Conservation (phyloP, 306 rosid genomes). For the Prunus fruticosa region DNA sequence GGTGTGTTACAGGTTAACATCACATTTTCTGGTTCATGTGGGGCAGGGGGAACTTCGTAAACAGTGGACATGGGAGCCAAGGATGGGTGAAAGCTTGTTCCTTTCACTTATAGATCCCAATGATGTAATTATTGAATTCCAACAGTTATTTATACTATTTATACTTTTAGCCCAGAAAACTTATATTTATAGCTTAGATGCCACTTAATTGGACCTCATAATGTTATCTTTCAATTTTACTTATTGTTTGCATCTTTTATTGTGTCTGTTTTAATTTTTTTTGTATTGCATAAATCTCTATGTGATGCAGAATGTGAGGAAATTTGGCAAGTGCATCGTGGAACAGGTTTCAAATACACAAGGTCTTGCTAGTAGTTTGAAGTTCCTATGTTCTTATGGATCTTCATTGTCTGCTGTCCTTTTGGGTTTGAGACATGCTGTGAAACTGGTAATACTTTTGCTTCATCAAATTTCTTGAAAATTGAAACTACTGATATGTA, state of each 20-base stretch:
- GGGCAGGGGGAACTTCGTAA: constrained; percentile 65
- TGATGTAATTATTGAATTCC: constrained; percentile 46
- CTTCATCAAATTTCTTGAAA: not conserved
- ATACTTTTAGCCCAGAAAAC: not conserved
- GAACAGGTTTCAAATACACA: constrained; percentile 78
- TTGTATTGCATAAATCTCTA: constrained; percentile 3
- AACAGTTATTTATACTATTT: not conserved
- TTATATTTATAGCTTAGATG: not conserved
- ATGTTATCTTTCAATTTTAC: not conserved
- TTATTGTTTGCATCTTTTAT: not conserved
- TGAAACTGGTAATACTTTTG: constrained; percentile 63
- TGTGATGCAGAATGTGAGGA: constrained; percentile 64
- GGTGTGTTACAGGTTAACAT: constrained; percentile 72
- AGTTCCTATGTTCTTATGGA: constrained; percentile 71
- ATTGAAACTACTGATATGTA: constrained; percentile 20
- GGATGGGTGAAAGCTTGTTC: constrained; percentile 86
- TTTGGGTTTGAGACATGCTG: constrained; percentile 84
- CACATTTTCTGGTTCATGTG: constrained; percentile 70
- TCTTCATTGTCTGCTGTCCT: constrained; percentile 53
- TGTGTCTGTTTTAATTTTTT: not conserved
- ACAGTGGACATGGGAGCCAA: constrained; percentile 95
- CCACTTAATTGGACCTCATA: not conserved
- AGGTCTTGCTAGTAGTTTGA: constrained; percentile 83
- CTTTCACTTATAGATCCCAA: constrained; percentile 84
- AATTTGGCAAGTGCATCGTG: constrained; percentile 84